A percentile compares a stretch with the other conserved stretches of the same genome.
These are phyloP conservation scores for Rhizopus sp. DNA, from an alignment of 371 early-diverging fungal species.

Conservation along the genomic window DNA sequence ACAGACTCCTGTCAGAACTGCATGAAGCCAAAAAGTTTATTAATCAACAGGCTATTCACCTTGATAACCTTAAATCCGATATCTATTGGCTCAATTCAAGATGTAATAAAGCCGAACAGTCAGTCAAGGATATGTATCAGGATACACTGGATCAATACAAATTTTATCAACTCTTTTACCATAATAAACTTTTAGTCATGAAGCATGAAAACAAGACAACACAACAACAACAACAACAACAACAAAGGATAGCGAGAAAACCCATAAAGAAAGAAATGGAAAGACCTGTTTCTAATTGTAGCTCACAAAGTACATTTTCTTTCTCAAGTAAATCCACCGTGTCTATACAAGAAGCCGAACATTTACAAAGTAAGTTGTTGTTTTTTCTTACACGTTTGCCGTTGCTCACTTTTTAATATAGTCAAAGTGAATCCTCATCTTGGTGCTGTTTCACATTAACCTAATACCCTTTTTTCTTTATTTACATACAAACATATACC, in stretches of 20 bases:
- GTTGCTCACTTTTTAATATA: too few species aligned
- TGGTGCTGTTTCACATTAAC: background rate
- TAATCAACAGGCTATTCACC: slow-evolving; percentile 34
- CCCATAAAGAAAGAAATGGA: background rate
- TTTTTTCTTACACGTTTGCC: too few species aligned
- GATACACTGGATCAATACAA: slow-evolving; percentile 1
- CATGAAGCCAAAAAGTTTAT: slow-evolving; percentile 42
- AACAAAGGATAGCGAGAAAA: background rate
- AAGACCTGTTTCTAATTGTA: background rate
- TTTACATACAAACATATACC: slow-evolving; percentile 1
- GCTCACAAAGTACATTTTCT: background rate
- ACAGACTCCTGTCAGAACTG: slow-evolving; percentile 26
- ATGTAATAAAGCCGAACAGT: slow-evolving; percentile 22
- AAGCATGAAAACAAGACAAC: background rate
- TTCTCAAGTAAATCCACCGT: background rate
- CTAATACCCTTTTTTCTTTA: background rate
- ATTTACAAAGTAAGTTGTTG: slow-evolving; percentile 6
- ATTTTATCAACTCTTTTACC: slow-evolving; percentile 1
- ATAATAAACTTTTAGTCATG: background rate
- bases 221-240: too few species aligned
- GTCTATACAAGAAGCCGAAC: slow-evolving; percentile 1
- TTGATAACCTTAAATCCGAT: slow-evolving; percentile 38
- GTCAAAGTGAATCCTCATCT: background rate
- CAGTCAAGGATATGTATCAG: slow-evolving; percentile 3
- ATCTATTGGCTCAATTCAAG: slow-evolving; percentile 38